Evolutionary conservation across 176 grass and related monocot genomes (phyloP), one percentile per base, ranked within the genome.

Genomic region (Tillandsia leiboldiana): DNA sequence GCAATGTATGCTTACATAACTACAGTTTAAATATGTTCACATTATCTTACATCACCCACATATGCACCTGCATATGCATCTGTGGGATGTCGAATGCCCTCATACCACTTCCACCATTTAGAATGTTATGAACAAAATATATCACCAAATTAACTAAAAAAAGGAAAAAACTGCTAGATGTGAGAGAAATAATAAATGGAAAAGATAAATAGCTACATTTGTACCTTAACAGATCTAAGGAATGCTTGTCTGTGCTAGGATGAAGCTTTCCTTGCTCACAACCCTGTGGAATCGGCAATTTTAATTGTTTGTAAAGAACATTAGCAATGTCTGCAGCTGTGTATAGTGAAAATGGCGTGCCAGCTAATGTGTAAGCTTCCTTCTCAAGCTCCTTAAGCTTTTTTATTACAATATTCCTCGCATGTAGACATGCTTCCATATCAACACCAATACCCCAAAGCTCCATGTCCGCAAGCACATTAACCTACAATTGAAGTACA

Each of bases 381-480:
- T 83, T 92, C 81, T 92, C 88, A 70, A 96, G 86, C 63, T 92
- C 85, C 78, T 86, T 96, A 33, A 96, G 73, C 73, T 87, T 96
- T 74, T 74, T 92, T 65, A 89, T 87, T 78, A 96, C 81, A 82
- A 85, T 73, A 78, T 92, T 81, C 50, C 92, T 86, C 22, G 81
- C 86, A 51, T 11, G 77, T 58, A 96, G 86, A 61, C 88, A 96
- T 66, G 83, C 83, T 71, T 96, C 92, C 88, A 96, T 91, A 80
- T 96, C 83, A 80, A 90, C 83, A 64, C 88, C 92, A 59, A 96
- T 84, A 53, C 92, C 92, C 83, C 92, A 87, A 72, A 87, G 74
- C 70, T 92, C 92, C 92, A 96, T 96, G 75, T 91, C 92, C 71
- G 88, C 92, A 64, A 96, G 83, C 73, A 96, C 86, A 72, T 87